Percentiles rank a stretch among this genome's conserved stretches.
Conservation (phyloP, 306 rosid genomes). For the Vicia villosa region DNA sequence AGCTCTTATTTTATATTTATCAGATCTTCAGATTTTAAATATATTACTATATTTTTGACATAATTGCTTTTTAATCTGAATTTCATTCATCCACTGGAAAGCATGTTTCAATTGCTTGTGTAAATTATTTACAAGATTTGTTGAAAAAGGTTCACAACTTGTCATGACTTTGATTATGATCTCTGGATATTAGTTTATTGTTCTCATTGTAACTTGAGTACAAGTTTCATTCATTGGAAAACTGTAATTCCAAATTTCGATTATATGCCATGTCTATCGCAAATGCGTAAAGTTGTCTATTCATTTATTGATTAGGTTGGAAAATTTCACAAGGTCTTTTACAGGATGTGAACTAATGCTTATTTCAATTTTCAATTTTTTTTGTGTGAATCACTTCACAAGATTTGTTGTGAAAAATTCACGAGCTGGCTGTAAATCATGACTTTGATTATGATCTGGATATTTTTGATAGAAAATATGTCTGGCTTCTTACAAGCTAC, state of each 20-base stretch:
- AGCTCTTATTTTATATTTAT: conserved; percentile 36
- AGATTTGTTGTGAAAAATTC: conserved; percentile 2
- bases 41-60: conserved; percentile 3
- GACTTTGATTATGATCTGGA: conserved; percentile 15
- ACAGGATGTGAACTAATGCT: conserved; percentile 24
- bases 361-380: conserved; percentile 15
- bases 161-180: background rate
- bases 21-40: conserved; percentile 15
- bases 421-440: conserved; percentile 2
- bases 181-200: conserved; percentile 4
- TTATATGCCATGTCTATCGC: background rate
- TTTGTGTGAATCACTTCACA: conserved; percentile 5
- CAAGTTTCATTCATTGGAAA: conserved; percentile 7
- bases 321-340: conserved; percentile 14
- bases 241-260: conserved; percentile 11
- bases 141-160: background rate
- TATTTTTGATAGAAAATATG: background rate
- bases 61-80: conserved; percentile 18
- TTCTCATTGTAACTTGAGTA: conserved; percentile 12
- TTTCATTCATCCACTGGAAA: conserved; percentile 2
- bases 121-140: background rate
- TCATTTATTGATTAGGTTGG: background rate
- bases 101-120: background rate
- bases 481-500: conserved; percentile 4
- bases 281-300: conserved; percentile 1